Evolutionary conservation across 805 yeast species (phyloP).

Genomic region (Komagataella ulmi): DNA sequence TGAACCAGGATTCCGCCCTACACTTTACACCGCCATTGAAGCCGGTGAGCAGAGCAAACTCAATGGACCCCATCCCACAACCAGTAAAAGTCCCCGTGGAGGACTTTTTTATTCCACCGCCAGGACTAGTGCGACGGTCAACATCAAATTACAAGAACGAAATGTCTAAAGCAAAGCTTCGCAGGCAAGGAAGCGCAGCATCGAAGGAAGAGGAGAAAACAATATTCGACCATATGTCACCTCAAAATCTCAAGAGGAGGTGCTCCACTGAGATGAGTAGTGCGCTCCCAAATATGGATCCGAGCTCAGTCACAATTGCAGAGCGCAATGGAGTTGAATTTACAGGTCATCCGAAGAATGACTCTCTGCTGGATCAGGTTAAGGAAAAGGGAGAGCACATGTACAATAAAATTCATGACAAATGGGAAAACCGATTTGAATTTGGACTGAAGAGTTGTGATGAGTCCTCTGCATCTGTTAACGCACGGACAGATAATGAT

Average conservation of each 20-base stretch:
- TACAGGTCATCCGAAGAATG: neutral
- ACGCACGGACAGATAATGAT: neutral
- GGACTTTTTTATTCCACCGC: neutral
- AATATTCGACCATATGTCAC: neutral
- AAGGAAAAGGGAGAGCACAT: neutral
- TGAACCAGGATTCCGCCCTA: neutral
- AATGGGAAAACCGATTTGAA: conserved; percentile 4
- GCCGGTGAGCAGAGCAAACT: neutral
- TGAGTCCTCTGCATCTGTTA: neutral
- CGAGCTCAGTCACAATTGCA: neutral
- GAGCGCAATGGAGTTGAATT: neutral
- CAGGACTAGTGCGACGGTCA: neutral
- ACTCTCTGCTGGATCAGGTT: neutral
- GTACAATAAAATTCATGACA: neutral
- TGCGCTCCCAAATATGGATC: neutral
- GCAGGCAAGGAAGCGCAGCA: neutral
- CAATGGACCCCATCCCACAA: neutral
- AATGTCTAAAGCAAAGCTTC: neutral
- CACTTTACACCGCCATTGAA: neutral
- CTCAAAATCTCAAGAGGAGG: neutral
- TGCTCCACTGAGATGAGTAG: neutral
- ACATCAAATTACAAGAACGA: neutral
- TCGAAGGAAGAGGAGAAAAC: neutral
- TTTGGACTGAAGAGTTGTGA: conserved; percentile 3
- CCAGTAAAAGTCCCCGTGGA: neutral